Evolutionary conservation across 345 rosid genomes (phyloP), one percentile per base, ranked within the genome.

Genomic region (Salix udensis): DNA sequence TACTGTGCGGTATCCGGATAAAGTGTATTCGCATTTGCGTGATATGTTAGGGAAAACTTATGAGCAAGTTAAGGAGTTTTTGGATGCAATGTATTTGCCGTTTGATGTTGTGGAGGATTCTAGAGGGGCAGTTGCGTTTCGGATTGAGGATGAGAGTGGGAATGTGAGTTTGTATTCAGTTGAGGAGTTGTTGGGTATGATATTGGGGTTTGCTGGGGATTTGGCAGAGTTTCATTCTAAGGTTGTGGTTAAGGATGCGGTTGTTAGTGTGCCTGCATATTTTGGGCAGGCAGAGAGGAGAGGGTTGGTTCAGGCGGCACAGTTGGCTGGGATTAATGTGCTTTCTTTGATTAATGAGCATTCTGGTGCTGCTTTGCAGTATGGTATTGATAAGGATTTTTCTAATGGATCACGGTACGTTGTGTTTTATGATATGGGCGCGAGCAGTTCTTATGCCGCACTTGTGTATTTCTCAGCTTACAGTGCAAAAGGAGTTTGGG

Each of bases 301-400:
- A 65, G 99, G 93, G 23, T 79, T 96, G 89, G 58, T 90, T 69
- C 91, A 87, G 85, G 98, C 99, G 2, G 94, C 99, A 3, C 90
- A 92, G 73, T 80, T 96, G 88, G 99, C 96, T 2, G 99, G 97
- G 50, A 88, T 94, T 68, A 96, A 92, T 82, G 97, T 90, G 61
- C 94, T 96, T 70, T 86, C 97, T 0, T 74, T 96, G 82, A 82
- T 84, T 40, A 89, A 94, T 77, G 99, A 96, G 85, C 97, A 91
- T 78, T 89, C 98, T 0, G 98, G 98, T 61, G 99, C 97, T 0
- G 99, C 99, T 16, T 91, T 96, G 85, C 99, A 96, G 86, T 96
- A 96, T 78, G 98, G 98, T 78, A 96, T 96, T 77, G 98, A 92
- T 79, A 96, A 96, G 84, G 94, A 96, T 83, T 96, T 96, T 65